Evolutionary conservation across 257 asterid genomes (phyloP).

Genomic region (Plectranthus barbatus): DNA sequence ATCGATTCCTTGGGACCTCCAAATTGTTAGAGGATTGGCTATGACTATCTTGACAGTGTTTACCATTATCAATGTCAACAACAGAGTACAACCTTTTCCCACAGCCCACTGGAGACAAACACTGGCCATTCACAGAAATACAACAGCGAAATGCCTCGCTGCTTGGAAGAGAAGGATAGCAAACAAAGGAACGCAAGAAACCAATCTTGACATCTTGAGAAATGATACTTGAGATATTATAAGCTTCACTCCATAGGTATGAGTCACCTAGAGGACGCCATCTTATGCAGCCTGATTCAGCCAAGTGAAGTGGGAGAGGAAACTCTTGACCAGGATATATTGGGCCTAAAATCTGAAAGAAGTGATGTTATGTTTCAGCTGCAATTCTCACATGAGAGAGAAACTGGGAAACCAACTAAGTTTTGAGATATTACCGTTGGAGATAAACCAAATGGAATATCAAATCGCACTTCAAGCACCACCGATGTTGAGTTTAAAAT

Average conservation of each 20-base stretch:
- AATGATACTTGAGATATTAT: constrained; percentile 68
- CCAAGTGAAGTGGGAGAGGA: constrained; percentile 95
- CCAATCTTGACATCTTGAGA: constrained; percentile 66
- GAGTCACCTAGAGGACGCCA: constrained; percentile 94
- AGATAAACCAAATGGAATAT: constrained; percentile 90
- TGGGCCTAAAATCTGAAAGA: constrained; percentile 78
- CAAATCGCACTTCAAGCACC: constrained; percentile 84
- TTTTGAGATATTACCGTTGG: constrained; percentile 58
- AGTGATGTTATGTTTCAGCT: not conserved
- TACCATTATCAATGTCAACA: constrained; percentile 25
- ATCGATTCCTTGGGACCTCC: constrained; percentile 46
- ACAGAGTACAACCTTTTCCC: constrained; percentile 32
- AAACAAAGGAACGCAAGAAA: constrained; percentile 73
- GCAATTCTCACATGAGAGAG: constrained; percentile 11
- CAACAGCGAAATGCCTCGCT: constrained; percentile 92
- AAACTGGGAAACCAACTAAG: constrained; percentile 2
- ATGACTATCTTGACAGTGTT: constrained; percentile 23
- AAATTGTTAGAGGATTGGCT: constrained; percentile 26
- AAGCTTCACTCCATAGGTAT: constrained; percentile 91
- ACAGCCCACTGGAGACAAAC: constrained; percentile 51
- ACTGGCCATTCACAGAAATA: constrained; percentile 59
- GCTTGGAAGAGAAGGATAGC: constrained; percentile 95
- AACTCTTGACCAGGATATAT: constrained; percentile 89
- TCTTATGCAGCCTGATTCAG: constrained; percentile 82
- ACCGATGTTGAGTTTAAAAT: constrained; percentile 70